A percentile compares a stretch with the other conserved stretches of the same genome.
Conservation (phyloP, 179 eudicot species). For the Carnegiea gigantea region DNA sequence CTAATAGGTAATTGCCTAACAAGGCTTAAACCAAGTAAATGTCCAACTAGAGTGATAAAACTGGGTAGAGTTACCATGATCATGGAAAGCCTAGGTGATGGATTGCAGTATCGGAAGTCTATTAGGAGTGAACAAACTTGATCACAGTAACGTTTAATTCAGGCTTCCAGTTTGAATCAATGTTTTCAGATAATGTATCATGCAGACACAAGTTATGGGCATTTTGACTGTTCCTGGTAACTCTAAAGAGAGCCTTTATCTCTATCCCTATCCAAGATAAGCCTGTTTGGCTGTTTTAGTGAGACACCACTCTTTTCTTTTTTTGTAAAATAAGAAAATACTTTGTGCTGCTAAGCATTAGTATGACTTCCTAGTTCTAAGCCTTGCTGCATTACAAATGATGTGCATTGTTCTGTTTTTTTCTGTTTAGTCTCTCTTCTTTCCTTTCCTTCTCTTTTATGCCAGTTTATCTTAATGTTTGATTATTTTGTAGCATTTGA, state of each 20-base stretch:
- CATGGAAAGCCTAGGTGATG: not conserved
- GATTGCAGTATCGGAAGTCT: not conserved
- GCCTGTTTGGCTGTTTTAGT: not conserved
- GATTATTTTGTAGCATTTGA: constrained; percentile 46
- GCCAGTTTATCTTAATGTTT: constrained; percentile 13
- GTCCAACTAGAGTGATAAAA: not conserved
- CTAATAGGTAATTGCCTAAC: not conserved
- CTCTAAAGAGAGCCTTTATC: not conserved
- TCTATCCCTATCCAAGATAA: not conserved
- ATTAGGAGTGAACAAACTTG: not conserved
- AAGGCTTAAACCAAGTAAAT: not conserved
- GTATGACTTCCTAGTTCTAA: too few relatives aligned
- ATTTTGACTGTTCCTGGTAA: not conserved
- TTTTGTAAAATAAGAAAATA: not conserved
- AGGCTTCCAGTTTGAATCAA: too few relatives aligned
- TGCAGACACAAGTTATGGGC: not conserved
- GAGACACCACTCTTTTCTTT: not conserved
- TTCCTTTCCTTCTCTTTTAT: not conserved
- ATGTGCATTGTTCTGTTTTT: not conserved
- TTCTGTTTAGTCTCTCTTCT: not conserved
- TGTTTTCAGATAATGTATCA: too few relatives aligned
- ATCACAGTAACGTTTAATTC: not conserved
- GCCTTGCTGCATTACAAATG: not conserved
- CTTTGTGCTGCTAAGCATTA: not conserved
- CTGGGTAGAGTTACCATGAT: not conserved